Conservation (phyloP, 768 basidiomycete genomes). For the Phylloporus sp. region DNA sequence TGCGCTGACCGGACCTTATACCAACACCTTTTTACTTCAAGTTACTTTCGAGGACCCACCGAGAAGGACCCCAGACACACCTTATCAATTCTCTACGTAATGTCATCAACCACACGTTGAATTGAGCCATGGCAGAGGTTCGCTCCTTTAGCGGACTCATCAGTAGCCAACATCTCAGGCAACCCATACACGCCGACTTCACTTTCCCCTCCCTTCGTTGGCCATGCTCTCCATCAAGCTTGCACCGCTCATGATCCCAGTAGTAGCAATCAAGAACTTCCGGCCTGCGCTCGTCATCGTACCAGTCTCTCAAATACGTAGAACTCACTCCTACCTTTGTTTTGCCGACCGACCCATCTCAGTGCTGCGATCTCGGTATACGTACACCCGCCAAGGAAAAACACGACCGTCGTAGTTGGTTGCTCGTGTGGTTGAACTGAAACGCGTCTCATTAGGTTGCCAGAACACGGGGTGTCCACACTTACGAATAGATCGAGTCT, state of each 20-base stretch:
- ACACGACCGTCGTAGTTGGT: conserved; percentile 81
- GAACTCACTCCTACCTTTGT: conserved; percentile 51
- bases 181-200: conserved; percentile 28
- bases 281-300: conserved; percentile 51
- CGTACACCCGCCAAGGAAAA: conserved; percentile 96
- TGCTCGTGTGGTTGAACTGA: conserved; percentile 51
- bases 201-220: conserved; percentile 35
- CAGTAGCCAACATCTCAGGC: conserved; percentile 12
- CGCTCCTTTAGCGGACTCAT: not conserved
- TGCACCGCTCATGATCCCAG: conserved; percentile 80
- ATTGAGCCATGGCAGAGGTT: not conserved
- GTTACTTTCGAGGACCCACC: conserved; percentile 22
- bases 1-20: conserved; percentile 57
- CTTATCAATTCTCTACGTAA: conserved; percentile 19
- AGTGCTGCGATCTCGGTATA: conserved; percentile 96
- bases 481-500: conserved; percentile 31
- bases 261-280: conserved; percentile 85
- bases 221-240: conserved; percentile 67
- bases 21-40: conserved; percentile 29
- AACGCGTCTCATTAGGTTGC: not conserved
- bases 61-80: conserved; percentile 28
- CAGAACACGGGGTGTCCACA: conserved; percentile 8
- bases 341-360: conserved; percentile 86
- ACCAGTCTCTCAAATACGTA: not conserved
- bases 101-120: not conserved